These are phyloP conservation scores for Hyphodiscus sp. DNA, from an alignment of 2,329 filamentous ascomycete genomes.

Conservation along the genomic window DNA sequence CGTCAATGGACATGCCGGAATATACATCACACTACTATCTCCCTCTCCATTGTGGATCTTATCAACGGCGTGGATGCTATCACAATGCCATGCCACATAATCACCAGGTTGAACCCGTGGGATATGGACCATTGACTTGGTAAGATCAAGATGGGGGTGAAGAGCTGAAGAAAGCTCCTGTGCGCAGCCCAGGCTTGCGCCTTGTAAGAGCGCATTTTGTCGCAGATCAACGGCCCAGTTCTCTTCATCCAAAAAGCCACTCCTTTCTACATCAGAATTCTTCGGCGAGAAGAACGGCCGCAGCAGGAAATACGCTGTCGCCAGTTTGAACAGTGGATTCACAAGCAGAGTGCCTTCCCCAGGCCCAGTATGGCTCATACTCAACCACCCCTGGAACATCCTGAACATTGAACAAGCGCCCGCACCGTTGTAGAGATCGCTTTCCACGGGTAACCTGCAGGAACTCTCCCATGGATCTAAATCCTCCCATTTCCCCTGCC, in stretches of 20 bases:
- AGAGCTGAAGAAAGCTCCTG: constrained; percentile 55
- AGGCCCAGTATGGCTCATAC: constrained; percentile 66
- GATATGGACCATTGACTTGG: constrained; percentile 57
- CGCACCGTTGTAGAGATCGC: constrained; percentile 72
- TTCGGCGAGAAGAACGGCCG: constrained; percentile 66
- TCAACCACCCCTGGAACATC: constrained; percentile 86
- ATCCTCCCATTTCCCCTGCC: constrained; percentile 69
- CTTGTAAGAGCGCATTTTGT: constrained; percentile 52
- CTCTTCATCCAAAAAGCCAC: constrained; percentile 40
- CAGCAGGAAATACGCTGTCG: constrained; percentile 74
- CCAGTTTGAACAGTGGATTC: constrained; percentile 68
- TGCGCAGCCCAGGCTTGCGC: constrained; percentile 55
- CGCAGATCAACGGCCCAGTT: constrained; percentile 53
- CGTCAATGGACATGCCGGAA: constrained; percentile 78
- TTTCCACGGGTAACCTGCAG: constrained; percentile 59
- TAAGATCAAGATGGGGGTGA: constrained; percentile 58
- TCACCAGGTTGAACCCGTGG: constrained; percentile 59
- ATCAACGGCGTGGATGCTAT: constrained; percentile 66
- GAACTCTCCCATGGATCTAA: constrained; percentile 80
- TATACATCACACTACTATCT: constrained; percentile 84
- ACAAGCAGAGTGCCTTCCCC: constrained; percentile 76
- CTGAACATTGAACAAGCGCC: constrained; percentile 81
- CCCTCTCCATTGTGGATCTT: constrained; percentile 61
- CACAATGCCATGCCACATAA: constrained; percentile 59
- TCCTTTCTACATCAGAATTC: constrained; percentile 33